Base-by-base conservation (phyloP, 352 stramenopile genomes). In the Phytophthora ohioensis region DNA sequence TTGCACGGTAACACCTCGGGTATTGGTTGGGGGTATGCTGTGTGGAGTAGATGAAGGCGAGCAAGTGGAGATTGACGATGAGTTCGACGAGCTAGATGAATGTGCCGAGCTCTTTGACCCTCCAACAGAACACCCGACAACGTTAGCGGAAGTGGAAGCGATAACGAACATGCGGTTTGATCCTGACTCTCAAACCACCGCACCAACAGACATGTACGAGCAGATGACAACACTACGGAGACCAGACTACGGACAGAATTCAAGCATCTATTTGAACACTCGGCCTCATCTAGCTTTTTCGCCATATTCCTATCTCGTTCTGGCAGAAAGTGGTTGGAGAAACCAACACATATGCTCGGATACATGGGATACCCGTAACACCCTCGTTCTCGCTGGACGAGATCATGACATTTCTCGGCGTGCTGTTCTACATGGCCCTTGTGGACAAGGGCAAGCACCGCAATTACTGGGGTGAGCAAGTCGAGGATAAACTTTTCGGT, bases 401-500 rank as follows among this genome's bases (percentile, higher is more conserved):
- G n/a, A 21, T 79, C 15, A 71, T 76, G 66, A 64, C 41, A 15
- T 81, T 81, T 46, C 30, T 81, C 4, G 70, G 67, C 6, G 73
- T 79, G 4, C 12, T 77, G 34, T 77, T 69, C n/a, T 78, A 64
- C 48, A 75, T 71, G 69, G 27, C 45, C 2, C 11, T 75, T 0
- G 36, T 70, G 0, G 34, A 75, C 8, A 80, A 80, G n/a, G 58
- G 41, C 2, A 62, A 75, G 36, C 67, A 65, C 38, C n/a, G 60
- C 2, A 77, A 74, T 56, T 77, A 77, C 52, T 81, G 74, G 69
- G 73, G 65, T 0, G 59, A 57, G 0, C 74, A 81, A 48, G 36
- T 63, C 0, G 75, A 78, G 36, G 45, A 71, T 36, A 6, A 3
- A 9, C 69, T 79, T 7, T 80, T 78, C 32, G 42, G 39, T 0